A percentile compares a stretch with the other conserved stretches of the same genome.
Conservation (phyloP, 495 filamentous ascomycete genomes). For the Talaromyces wortmannii region DNA sequence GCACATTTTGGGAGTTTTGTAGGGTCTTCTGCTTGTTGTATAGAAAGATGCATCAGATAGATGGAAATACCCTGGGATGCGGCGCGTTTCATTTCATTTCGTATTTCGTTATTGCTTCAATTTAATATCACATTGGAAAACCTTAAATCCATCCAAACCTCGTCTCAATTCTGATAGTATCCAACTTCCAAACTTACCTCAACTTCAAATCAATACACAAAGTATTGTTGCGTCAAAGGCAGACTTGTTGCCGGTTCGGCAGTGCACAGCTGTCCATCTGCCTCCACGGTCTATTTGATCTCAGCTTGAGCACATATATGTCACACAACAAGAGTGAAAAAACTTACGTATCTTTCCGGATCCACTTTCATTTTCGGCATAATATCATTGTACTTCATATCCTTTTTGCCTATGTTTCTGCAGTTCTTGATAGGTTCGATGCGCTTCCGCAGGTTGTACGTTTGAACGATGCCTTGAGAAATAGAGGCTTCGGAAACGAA, state of each 20-base stretch:
- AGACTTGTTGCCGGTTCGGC: conserved; percentile 67
- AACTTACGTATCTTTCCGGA: conserved; percentile 72
- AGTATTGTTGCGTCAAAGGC: conserved; percentile 78
- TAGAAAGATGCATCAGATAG: no score
- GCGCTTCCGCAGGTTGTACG: conserved; percentile 72
- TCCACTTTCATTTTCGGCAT: conserved; percentile 94
- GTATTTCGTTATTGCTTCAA: no score
- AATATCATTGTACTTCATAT: conserved; percentile 89
- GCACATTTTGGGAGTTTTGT: no score
- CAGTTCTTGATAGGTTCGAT: conserved; percentile 78
- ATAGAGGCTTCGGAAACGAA: conserved; percentile 78
- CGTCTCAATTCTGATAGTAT: background rate
- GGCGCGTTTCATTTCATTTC: no score
- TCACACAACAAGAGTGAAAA: background rate
- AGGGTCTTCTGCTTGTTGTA: no score
- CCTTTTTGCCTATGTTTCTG: conserved; percentile 72
- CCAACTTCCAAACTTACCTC: background rate
- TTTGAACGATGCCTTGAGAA: conserved; percentile 52
- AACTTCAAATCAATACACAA: conserved; percentile 55
- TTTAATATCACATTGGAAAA: background rate
- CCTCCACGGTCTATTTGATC: conserved; percentile 56
- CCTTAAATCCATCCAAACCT: background rate
- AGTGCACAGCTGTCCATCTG: conserved; percentile 69
- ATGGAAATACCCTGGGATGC: no score
- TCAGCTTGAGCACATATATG: background rate